Evolutionary conservation across 208 protist genomes (phyloP).

Genomic region (Perkinsela sp.): DNA sequence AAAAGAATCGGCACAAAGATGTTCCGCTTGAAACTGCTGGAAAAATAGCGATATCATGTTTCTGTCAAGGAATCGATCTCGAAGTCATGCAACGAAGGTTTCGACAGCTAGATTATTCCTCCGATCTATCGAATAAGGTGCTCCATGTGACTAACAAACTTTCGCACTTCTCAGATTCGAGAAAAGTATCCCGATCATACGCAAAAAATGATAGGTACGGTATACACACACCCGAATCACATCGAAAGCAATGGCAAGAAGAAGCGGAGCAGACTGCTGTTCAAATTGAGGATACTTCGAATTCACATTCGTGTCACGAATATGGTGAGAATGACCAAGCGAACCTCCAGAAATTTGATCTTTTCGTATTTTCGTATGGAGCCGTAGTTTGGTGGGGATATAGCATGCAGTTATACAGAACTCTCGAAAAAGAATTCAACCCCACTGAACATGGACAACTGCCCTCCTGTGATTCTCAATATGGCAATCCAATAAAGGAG

Average conservation of each 20-base stretch:
- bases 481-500: not conserved
- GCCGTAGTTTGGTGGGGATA: conserved; percentile 46
- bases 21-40: not conserved
- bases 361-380: conserved; percentile 38
- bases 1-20: not conserved
- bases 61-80: not conserved
- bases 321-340: no score
- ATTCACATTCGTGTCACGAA: no score
- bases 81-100: not conserved
- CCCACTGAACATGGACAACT: conserved; percentile 15
- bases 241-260: not conserved
- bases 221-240: no score
- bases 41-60: not conserved
- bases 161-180: not conserved
- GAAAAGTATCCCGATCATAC: not conserved
- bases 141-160: not conserved
- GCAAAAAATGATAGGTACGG: not conserved
- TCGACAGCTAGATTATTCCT: not conserved
- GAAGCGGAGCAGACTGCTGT: not conserved
- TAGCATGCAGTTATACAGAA: conserved; percentile 33
- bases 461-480: no score
- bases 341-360: conserved; percentile 14
- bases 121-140: not conserved
- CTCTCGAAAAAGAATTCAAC: conserved; percentile 42
- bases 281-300: not conserved